These are phyloP conservation scores for Lentinula detonsa DNA, from an alignment of 768 basidiomycete genomes.

Conservation along the genomic window DNA sequence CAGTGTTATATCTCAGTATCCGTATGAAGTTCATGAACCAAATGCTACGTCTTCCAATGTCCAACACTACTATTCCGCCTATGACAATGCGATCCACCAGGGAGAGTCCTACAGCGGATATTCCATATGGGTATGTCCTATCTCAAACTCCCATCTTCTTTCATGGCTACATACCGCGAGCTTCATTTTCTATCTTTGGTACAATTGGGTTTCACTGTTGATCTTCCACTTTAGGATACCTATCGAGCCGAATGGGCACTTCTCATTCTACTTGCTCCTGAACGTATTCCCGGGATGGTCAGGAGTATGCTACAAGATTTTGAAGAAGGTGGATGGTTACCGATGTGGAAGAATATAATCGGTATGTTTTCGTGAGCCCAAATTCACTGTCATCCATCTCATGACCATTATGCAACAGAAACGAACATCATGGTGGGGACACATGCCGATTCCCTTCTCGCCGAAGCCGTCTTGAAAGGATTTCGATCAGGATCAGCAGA, in stretches of 20 bases:
- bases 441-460: slow-evolving; percentile 73
- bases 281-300: slow-evolving; percentile 71
- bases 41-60: neutral
- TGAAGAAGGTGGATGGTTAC: slow-evolving; percentile 75
- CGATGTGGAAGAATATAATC: slow-evolving; percentile 88
- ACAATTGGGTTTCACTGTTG: neutral
- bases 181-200: too few species aligned
- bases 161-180: neutral
- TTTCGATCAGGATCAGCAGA: slow-evolving; percentile 39
- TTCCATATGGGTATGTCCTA: slow-evolving; percentile 59
- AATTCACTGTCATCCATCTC: neutral
- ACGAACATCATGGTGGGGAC: slow-evolving; percentile 87
- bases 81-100: slow-evolving; percentile 58
- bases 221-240: slow-evolving; percentile 48
- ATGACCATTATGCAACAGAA: slow-evolving; percentile 25
- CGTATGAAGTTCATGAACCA: slow-evolving; percentile 65
- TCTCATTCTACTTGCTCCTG: slow-evolving; percentile 71
- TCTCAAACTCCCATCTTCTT: neutral
- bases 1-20: slow-evolving; percentile 42
- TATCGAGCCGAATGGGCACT: slow-evolving; percentile 78
- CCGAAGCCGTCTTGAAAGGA: slow-evolving; percentile 66
- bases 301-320: slow-evolving; percentile 79
- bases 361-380: slow-evolving; percentile 27
- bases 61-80: slow-evolving; percentile 64
- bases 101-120: slow-evolving; percentile 77